Conservation (phyloP, 2,329 filamentous ascomycete genomes). For the Fusarium anthophilum region DNA sequence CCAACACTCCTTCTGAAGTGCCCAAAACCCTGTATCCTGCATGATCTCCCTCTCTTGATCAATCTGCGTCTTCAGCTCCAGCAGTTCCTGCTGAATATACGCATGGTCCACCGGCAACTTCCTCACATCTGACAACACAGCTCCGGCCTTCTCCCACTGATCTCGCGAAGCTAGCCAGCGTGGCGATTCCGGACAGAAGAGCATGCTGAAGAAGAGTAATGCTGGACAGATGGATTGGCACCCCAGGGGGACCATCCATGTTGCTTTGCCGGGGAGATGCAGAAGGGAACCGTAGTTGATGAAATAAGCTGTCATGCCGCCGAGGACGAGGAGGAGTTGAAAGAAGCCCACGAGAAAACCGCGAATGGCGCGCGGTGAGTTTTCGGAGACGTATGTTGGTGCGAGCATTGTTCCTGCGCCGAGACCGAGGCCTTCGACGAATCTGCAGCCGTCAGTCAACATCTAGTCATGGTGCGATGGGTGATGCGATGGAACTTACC, state of each 20-base stretch:
- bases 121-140: constrained; percentile 30
- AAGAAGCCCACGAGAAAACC: constrained; percentile 69
- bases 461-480: neutral
- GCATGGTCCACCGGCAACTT: constrained; percentile 28
- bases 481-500: neutral
- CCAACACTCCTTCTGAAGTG: constrained; percentile 36
- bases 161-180: constrained; percentile 66
- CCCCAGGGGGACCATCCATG: constrained; percentile 58
- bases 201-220: constrained; percentile 61
- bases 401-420: constrained; percentile 65
- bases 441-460: neutral
- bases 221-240: constrained; percentile 65
- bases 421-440: constrained; percentile 63
- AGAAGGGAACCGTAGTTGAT: constrained; percentile 62
- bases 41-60: constrained; percentile 35
- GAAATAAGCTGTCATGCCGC: constrained; percentile 63
- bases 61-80: constrained; percentile 27
- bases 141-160: constrained; percentile 58
- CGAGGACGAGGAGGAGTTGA: constrained; percentile 65
- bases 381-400: constrained; percentile 69
- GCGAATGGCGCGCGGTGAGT: constrained; percentile 66
- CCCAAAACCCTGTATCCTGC: constrained; percentile 34
- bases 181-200: constrained; percentile 66
- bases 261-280: constrained; percentile 43
- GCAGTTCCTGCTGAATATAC: constrained; percentile 35